Conservation (phyloP, 2,329 filamentous ascomycete genomes). For the Acrocalymma vagum region DNA sequence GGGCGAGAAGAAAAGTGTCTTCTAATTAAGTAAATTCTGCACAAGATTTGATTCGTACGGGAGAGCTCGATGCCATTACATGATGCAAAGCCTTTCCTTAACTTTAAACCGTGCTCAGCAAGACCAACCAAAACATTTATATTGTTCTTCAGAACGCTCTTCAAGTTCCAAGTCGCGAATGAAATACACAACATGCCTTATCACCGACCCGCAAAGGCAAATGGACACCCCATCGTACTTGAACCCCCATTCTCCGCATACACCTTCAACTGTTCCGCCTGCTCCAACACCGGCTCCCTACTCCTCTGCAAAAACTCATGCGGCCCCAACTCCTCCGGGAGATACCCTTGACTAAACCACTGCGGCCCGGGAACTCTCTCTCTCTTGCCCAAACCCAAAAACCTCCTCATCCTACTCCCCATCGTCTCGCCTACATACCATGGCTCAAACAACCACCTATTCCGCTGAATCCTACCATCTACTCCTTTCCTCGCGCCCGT, state of each 20-base stretch:
- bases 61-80: no score
- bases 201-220: background rate
- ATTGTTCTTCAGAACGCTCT: no score
- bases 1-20: no score
- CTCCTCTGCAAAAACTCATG: conserved; percentile 2
- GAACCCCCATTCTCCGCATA: background rate
- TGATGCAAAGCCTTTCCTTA: no score
- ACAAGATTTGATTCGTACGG: no score
- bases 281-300: background rate
- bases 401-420: background rate
- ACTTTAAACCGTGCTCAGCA: no score
- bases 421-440: conserved; percentile 1
- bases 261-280: conserved; percentile 1
- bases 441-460: background rate
- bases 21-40: no score
- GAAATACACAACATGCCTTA: no score
- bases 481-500: background rate
- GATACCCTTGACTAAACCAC: background rate
- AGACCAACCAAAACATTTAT: no score
- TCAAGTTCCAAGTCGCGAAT: no score
- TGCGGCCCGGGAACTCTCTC: background rate
- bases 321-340: conserved; percentile 2
- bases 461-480: background rate
- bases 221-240: conserved; percentile 1
- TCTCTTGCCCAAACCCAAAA: background rate